phyloP scores from a whole-genome alignment of 75 land plant species.

The Ceratopteris richardii region DNA sequence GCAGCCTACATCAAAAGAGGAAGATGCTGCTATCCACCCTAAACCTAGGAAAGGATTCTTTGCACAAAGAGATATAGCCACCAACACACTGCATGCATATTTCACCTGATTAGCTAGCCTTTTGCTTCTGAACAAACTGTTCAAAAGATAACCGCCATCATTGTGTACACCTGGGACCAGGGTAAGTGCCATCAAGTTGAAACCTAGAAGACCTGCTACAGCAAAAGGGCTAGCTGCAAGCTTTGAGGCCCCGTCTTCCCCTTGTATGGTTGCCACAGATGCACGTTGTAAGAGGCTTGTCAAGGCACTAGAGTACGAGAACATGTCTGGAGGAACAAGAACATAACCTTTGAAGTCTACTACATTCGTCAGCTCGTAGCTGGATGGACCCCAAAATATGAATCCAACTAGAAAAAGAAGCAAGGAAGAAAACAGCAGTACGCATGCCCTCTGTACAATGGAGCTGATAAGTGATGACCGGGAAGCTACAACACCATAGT shows the following conservation, averaged over 20 bases:
- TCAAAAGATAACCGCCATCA: conserved; percentile 15
- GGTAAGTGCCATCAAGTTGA: conserved; percentile 15
- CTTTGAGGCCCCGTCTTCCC: conserved; percentile 9
- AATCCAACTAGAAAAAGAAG: conserved; percentile 6
- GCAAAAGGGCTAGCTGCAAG: conserved; percentile 16
- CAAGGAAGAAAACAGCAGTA: conserved; percentile 6
- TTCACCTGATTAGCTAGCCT: conserved; percentile 9
- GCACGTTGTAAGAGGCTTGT: conserved; percentile 11
- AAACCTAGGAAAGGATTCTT: conserved; percentile 13
- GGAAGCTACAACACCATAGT: conserved; percentile 4
- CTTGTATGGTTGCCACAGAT: conserved; percentile 12
- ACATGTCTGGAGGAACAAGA: conserved; percentile 15
- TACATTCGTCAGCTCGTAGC: not conserved
- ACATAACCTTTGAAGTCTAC: conserved; percentile 15
- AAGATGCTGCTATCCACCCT: conserved; percentile 8
- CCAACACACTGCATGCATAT: not conserved
- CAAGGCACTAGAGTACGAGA: conserved; percentile 12
- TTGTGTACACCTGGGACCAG: conserved; percentile 5
- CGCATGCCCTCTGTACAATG: conserved; percentile 8
- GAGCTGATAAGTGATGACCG: conserved; percentile 8
- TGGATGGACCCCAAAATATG: conserved; percentile 7
- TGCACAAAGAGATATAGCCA: not conserved
- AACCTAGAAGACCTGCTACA: conserved; percentile 17
- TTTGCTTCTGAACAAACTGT: conserved; percentile 9
- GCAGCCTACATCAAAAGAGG: conserved; percentile 7